phyloP scores from a whole-genome alignment of 1,139 yeast genomes.

The Hansenula sp. region DNA sequence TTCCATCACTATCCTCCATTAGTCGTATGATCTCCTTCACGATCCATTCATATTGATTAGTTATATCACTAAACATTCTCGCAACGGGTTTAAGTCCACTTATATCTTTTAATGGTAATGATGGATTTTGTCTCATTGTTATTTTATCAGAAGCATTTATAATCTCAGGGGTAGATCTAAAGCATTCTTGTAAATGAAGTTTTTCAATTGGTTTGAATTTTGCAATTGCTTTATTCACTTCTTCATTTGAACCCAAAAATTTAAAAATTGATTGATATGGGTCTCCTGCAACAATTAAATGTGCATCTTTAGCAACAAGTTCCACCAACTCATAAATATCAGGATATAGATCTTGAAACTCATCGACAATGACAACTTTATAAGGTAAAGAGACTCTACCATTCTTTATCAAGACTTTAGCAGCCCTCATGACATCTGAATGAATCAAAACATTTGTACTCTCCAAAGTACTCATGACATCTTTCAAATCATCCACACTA shows the following conservation, averaged over 20 bases:
- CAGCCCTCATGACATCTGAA: conserved; percentile 34
- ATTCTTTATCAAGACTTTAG: conserved; percentile 19
- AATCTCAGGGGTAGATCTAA: conserved; percentile 57
- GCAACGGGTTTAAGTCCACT: conserved; percentile 32
- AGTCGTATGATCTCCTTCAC: conserved; percentile 42
- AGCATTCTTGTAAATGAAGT: conserved; percentile 42
- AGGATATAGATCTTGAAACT: conserved; percentile 67
- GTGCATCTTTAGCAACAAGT: conserved; percentile 35
- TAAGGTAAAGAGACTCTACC: conserved; percentile 16
- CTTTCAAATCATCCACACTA: conserved; percentile 11
- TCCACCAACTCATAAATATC: conserved; percentile 43
- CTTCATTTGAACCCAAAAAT: conserved; percentile 49
- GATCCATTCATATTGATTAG: conserved; percentile 39
- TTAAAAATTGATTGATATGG: conserved; percentile 68
- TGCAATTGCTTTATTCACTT: conserved; percentile 23
- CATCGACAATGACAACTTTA: conserved; percentile 57
- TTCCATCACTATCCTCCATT: conserved; percentile 40
- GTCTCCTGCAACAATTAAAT: conserved; percentile 69
- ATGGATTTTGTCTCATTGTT: conserved; percentile 14
- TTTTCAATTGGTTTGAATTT: conserved; percentile 21
- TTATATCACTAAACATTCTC: conserved; percentile 22
- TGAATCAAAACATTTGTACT: conserved; percentile 35
- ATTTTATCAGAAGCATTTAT: conserved; percentile 36
- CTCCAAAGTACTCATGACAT: conserved; percentile 26
- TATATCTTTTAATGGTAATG: conserved; percentile 3